Evolutionary conservation across 1,284 basidiomycete species (phyloP), one percentile per base, ranked within the genome.

Genomic region (Heterobasidion irregulare): DNA sequence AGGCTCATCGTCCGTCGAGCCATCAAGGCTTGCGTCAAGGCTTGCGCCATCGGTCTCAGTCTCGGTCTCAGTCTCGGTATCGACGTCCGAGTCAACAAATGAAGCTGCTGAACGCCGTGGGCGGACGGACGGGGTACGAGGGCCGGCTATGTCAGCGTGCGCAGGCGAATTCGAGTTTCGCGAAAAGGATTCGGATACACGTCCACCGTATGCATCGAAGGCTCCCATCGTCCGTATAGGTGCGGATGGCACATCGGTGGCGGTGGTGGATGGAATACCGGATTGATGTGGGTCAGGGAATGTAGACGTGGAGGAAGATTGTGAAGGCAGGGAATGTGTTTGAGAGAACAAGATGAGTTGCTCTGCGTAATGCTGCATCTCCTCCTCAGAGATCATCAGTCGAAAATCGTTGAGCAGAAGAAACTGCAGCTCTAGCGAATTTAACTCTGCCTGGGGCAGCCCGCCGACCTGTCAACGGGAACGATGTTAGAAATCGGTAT

Each of bases 381-480:
- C 96, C 44, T 90, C 85, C 16, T 84, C 76, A 2, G 89, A 86
- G 61, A 99, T 92, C 65, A 90, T 88, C 51, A 99, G 78, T 8
- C 84, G 78, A 66, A 99, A 99, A 73, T 98, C 93, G 71, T 98
- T 99, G 8, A 99, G 79, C 8, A 98, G 84, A 4, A 99, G 76
- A 68, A 99, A 99, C 63, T 98, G 96, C 7, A 99, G 83, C 68
- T 99, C 96, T 53, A 99, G 85, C 67, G 96, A 93, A 68, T 99
- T 98, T 49, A 99, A 82, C 70, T 99, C 96, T 53, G 89, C 78
- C 55, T 95, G 86, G 0, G 96, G 96, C 1, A 99, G 80, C 26
- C 96, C 96, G 54, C 96, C 96, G 60, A 96, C 93, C 92, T 94
- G 61, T 5, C 41, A 32, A 32, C 50, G 55, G 45, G 6, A 52